phyloP scores from a whole-genome alignment of 192 early-diverging fungal species.

The Coemansia sp. region DNA sequence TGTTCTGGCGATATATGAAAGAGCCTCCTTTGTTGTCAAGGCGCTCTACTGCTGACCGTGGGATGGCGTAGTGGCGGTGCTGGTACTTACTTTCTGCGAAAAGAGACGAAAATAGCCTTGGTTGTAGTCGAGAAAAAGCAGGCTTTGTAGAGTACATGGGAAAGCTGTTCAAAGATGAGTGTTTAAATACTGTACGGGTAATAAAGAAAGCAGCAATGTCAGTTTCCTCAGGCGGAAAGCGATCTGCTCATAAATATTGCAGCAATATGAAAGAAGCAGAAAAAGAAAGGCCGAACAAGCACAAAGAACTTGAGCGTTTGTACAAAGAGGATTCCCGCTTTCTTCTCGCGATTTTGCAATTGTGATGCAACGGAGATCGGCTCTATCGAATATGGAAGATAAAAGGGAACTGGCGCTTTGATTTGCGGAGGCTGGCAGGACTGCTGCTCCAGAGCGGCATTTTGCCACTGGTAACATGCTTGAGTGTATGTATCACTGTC shows the following conservation, averaged over 20 bases:
- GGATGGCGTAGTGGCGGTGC: constrained; percentile 45
- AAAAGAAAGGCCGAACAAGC: no score
- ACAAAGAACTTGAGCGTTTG: neutral
- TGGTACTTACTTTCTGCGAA: neutral
- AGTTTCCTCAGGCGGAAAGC: neutral
- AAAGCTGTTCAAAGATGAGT: neutral
- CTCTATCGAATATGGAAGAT: no score
- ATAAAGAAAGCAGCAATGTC: neutral
- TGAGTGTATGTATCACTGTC: no score
- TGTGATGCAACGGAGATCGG: neutral
- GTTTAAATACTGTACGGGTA: neutral
- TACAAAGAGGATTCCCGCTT: neutral
- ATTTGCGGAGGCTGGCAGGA: no score
- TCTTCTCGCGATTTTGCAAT: neutral
- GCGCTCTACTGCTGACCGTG: constrained; percentile 30
- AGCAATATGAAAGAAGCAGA: neutral
- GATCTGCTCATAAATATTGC: neutral
- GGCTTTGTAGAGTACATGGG: neutral
- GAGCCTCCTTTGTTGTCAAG: neutral
- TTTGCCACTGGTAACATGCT: no score
- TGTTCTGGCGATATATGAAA: constrained; percentile 1
- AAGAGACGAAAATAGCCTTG: constrained; percentile 7
- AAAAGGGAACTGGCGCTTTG: no score
- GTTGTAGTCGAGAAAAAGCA: constrained; percentile 1
- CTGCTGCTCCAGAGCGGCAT: no score